Conservation (phyloP, 164 flowering plant species). For the Liquidambar formosana region DNA sequence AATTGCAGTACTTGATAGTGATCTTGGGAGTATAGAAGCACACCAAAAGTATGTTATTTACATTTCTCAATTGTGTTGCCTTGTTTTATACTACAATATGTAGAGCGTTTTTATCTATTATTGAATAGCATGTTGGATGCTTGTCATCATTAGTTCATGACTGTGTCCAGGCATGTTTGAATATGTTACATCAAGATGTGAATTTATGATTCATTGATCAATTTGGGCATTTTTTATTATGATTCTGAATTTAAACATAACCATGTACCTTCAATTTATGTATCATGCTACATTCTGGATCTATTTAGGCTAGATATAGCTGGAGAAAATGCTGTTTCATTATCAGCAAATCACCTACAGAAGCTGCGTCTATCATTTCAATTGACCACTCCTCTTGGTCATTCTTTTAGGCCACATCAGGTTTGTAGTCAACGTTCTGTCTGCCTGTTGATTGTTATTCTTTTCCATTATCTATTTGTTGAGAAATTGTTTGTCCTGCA, state of each 20-base stretch:
- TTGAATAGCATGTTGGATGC: not conserved
- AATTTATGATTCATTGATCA: too few relatives aligned
- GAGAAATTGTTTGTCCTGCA: constrained; percentile 37
- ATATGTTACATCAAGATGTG: not conserved
- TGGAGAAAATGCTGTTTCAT: constrained; percentile 49
- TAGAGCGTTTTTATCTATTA: not conserved
- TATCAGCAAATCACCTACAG: constrained; percentile 94
- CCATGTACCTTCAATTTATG: constrained; percentile 2
- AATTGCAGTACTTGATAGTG: constrained; percentile 80
- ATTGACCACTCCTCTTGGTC: constrained; percentile 61
- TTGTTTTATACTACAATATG: not conserved
- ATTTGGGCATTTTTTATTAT: not conserved
- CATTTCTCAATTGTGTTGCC: not conserved
- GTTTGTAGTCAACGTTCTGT: constrained; percentile 34
- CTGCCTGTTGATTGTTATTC: not conserved
- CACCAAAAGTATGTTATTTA: constrained; percentile 52
- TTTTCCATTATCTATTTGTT: constrained; percentile 11
- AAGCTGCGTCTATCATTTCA: constrained; percentile 79
- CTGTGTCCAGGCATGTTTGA: not conserved
- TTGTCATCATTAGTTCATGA: too few relatives aligned
- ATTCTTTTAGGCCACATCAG: constrained; percentile 86
- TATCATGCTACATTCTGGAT: constrained; percentile 5
- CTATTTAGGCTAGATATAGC: constrained; percentile 62
- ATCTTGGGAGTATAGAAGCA: constrained; percentile 69
- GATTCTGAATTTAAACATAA: not conserved